Percentiles rank a stretch among this genome's conserved stretches.
Evolutionary conservation across 148 eudicot species (phyloP).

Genomic region (Diospyros lotus): DNA sequence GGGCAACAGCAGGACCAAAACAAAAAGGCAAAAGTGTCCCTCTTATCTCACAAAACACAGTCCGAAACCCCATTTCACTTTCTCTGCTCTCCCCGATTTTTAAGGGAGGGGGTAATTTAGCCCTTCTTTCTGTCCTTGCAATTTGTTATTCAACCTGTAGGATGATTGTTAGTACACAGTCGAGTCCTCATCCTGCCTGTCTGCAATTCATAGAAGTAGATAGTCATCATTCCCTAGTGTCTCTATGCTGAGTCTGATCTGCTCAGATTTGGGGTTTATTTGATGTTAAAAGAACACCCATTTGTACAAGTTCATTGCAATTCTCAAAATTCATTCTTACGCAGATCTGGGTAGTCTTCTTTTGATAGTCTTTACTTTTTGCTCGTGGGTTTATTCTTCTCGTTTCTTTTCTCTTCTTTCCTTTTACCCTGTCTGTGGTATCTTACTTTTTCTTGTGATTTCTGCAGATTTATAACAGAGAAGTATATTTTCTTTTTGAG

Average conservation of each 20-base stretch:
- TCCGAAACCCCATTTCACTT: constrained; percentile 9
- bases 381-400: constrained; percentile 20
- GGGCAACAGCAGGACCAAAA: constrained; percentile 28
- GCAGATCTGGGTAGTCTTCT: constrained; percentile 47
- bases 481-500: constrained; percentile 41
- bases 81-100: constrained; percentile 13
- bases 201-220: constrained; percentile 11
- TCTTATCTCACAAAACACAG: constrained; percentile 21
- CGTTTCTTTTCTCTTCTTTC: not conserved
- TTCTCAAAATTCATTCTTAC: constrained; percentile 23
- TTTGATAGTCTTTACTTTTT: constrained; percentile 32
- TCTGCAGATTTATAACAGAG: constrained; percentile 68
- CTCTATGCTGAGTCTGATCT: constrained; percentile 36
- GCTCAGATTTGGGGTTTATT: constrained; percentile 25
- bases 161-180: constrained; percentile 2
- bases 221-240: constrained; percentile 22
- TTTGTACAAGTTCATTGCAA: constrained; percentile 28
- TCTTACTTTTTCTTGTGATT: constrained; percentile 31
- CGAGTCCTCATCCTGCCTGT: no score
- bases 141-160: not conserved
- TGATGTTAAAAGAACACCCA: constrained; percentile 18
- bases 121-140: constrained; percentile 11
- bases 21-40: constrained; percentile 7
- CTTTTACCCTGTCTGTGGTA: constrained; percentile 24
- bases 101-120: not conserved